Base-by-base conservation (phyloP, 2,329 filamentous ascomycete genomes). In the Alternaria metachromatica region DNA sequence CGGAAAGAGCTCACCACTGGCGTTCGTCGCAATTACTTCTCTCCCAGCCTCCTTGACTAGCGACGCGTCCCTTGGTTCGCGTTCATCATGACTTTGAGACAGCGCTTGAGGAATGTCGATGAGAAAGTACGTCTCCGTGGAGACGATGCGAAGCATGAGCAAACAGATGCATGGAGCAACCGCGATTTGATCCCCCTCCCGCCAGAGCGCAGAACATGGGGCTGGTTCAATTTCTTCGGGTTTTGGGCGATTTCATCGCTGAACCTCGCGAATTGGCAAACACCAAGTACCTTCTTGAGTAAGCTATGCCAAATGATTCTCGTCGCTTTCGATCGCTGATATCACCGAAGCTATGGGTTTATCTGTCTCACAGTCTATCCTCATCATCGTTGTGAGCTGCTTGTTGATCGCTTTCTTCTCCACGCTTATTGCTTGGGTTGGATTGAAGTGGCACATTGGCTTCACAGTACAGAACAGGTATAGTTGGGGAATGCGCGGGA, bases 391-490 rank as follows among this genome's bases (percentile, higher is more conserved):
- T 18, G 56, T 86, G 6, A 81, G 80, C 7, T 78, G 81, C 5
- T 64, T 83, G 0, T 70, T 85, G 5, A 81, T 84, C 55, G 77
- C 77, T 4, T 51, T 80, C 9, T 85, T 85, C 64, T 79, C 83
- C 0, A 78, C 78, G 11, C 65, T 84, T 5, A 81, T 85, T 23
- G 83, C 81, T 9, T 84, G 83, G 82, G 82, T 80, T 21, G 84
- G 84, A 12, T 58, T 85, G 5, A 80, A 79, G 43, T 86, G 83
- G 83, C 84, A 86, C 66, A 82, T 86, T 60, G 84, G 84, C 15
- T 78, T 85, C 67, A 85, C 83, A 0, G 76, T 85, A 13, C 83
- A 85, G 68, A 85, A 84, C 65, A 78, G 84, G 6, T 85, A 80
- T 65, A 82, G 82, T 8, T 86, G 84, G 84, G 84, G 84, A 4